Percentiles rank a stretch among this genome's conserved stretches.
phyloP scores from a whole-genome alignment of 331 rosid genomes.

The Phaseolus coccineus region DNA sequence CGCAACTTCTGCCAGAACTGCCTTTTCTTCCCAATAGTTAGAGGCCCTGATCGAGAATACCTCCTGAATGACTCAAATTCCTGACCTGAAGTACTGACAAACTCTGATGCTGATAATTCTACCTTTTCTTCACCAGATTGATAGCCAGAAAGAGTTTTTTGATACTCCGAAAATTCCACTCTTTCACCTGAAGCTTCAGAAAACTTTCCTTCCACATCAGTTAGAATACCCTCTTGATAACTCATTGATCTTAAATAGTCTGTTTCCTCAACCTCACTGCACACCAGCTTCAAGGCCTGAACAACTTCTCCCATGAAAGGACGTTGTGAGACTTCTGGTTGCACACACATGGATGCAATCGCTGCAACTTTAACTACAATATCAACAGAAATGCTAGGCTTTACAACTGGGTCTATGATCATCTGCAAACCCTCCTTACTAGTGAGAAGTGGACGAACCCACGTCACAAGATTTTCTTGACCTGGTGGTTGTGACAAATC shows the following conservation, averaged over 20 bases:
- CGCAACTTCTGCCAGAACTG: slow-evolving; percentile 76
- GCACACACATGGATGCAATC: slow-evolving; percentile 97
- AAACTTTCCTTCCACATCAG: slow-evolving; percentile 38
- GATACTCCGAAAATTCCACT: slow-evolving; percentile 41
- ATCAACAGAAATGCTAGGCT: slow-evolving; percentile 60
- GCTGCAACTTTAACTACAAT: slow-evolving; percentile 88
- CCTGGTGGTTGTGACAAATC: slow-evolving; percentile 94
- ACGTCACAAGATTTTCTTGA: slow-evolving; percentile 89
- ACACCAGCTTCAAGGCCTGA: slow-evolving; percentile 94
- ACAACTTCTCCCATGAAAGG: slow-evolving; percentile 99
- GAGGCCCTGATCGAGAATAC: slow-evolving; percentile 77
- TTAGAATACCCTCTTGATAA: slow-evolving; percentile 53
- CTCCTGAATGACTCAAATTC: slow-evolving; percentile 75
- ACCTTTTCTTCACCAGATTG: slow-evolving; percentile 53
- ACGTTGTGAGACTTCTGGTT: slow-evolving; percentile 91
- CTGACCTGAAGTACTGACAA: slow-evolving; percentile 57
- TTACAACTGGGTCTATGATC: slow-evolving; percentile 75
- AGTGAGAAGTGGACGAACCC: slow-evolving; percentile 93
- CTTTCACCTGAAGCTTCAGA: slow-evolving; percentile 50
- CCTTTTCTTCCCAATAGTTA: slow-evolving; percentile 56
- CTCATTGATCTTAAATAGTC: slow-evolving; percentile 52
- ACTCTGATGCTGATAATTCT: slow-evolving; percentile 61
- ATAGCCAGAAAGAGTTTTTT: slow-evolving; percentile 37
- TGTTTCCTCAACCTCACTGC: slow-evolving; percentile 78
- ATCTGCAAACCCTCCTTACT: slow-evolving; percentile 76